A percentile compares a stretch with the other conserved stretches of the same genome.
Evolutionary conservation across 768 basidiomycete species (phyloP).

Genomic region (Mycena vitilis): DNA sequence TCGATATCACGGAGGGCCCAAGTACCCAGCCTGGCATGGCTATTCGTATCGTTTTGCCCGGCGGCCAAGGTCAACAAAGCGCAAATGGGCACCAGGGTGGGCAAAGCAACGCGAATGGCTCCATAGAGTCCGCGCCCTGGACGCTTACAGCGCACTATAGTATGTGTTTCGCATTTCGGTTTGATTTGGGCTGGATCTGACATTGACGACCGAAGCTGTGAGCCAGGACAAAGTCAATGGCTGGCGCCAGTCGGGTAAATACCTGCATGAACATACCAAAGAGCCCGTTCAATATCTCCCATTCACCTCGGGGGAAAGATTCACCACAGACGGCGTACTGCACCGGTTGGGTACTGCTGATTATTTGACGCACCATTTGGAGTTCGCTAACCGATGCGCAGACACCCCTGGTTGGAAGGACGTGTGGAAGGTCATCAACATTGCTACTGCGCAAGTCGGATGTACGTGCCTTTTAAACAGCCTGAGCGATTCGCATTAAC

Average conservation of each 20-base stretch:
- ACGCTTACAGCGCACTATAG: constrained; percentile 11
- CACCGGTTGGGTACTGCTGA: constrained; percentile 17
- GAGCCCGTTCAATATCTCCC: constrained; percentile 20
- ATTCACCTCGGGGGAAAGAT: constrained; percentile 19
- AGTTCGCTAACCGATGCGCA: background rate
- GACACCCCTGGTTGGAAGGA: constrained; percentile 22
- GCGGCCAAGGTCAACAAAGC: background rate
- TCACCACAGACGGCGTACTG: constrained; percentile 11
- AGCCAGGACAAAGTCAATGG: constrained; percentile 15
- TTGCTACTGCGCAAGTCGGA: constrained; percentile 19
- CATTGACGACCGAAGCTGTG: constrained; percentile 14
- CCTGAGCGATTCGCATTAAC: background rate
- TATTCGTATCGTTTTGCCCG: constrained; percentile 19
- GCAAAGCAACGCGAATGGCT: too few relatives aligned
- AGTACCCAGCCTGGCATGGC: background rate
- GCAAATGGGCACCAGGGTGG: background rate
- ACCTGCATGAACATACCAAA: constrained; percentile 25
- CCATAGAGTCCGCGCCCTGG: background rate
- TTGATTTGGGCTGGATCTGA: constrained; percentile 1
- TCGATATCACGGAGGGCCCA: constrained; percentile 12
- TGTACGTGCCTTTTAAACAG: constrained; percentile 12
- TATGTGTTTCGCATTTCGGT: background rate
- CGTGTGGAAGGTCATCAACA: constrained; percentile 22
- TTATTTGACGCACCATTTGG: background rate
- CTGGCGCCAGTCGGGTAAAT: constrained; percentile 25